Evolutionary conservation across 176 grass and related monocot genomes (phyloP).

Genomic region (Zoysia pacifica): DNA sequence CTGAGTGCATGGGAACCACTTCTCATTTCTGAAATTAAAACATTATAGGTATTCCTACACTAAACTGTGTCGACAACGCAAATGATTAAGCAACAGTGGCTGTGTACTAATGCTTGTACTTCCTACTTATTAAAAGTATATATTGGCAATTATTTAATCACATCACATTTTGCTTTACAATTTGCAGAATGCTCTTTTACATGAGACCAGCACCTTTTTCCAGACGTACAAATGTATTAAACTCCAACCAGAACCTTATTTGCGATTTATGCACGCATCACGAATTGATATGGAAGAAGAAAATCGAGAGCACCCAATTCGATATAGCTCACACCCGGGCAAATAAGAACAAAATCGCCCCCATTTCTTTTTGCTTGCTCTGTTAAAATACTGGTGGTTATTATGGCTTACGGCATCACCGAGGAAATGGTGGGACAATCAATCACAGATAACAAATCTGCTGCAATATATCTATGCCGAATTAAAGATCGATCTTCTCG

Average conservation of each 20-base stretch:
- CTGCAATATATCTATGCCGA: background rate
- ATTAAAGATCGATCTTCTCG: constrained; percentile 12
- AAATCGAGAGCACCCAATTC: constrained; percentile 4
- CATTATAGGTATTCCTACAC: background rate
- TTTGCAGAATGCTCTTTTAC: background rate
- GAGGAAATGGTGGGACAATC: background rate
- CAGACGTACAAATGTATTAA: background rate
- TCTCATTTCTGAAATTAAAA: background rate
- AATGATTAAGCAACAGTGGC: background rate
- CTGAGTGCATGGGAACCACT: background rate
- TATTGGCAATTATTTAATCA: background rate
- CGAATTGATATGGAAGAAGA: background rate
- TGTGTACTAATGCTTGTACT: background rate
- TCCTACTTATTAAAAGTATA: background rate
- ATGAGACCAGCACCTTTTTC: background rate
- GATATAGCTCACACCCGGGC: background rate
- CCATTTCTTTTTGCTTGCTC: background rate
- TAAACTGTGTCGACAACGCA: background rate
- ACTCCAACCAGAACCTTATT: background rate
- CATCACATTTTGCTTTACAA: background rate
- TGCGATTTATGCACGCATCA: background rate
- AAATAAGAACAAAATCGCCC: background rate
- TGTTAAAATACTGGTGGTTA: background rate
- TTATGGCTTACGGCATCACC: background rate
- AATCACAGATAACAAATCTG: constrained; percentile 2